Base-by-base conservation (phyloP, 495 filamentous ascomycete species). In the Penicillium cinerascens region DNA sequence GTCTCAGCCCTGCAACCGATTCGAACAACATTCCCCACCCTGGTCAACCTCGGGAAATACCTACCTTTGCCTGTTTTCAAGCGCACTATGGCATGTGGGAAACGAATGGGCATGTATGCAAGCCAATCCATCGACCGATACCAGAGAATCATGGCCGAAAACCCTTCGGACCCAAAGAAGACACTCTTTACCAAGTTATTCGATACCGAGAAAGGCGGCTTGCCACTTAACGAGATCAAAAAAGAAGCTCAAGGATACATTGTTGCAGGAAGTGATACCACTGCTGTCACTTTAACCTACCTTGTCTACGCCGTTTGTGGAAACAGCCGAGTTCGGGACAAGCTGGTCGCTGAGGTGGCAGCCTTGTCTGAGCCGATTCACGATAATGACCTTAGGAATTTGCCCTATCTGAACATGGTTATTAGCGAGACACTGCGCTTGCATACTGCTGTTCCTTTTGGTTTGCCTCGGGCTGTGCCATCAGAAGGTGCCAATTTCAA, bases 401-500 rank as follows among this genome's bases (percentile, higher is more conserved):
- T 80, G 55, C 68, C 73, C 10, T 73, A 76, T 37, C 43, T 78
- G 8, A 66, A 68, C 21, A 52, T 60, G 5, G 61, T 74, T 10
- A 68, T 77, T 36, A 62, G 59, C 21, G 82, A 87, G 61, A 68
- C 81, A 0, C 61, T 86, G 35, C 69, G 82, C 1, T 59, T 86
- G 11, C 72, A 83, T 52, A 71, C 75, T 1, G 76, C 78, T 4
- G 75, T 77, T 0, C 71, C 76, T 1, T 68, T 67, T 16, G 79
- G 64, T 2, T 65, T 75, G 13, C 64, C 65, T 16, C 70, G 83
- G 8, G 45, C 60, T 8, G 67, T 73, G 1, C 70, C 72, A 7
- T 11, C 51, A 2, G 60, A 58, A 9, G 70, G 66, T 2, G 55
- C 55, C 4, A 43, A 46, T 0, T 46, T 76, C 29, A 66, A 55